These are phyloP conservation scores for Dacryopinax spathularia DNA, from an alignment of 768 basidiomycete genomes.

Conservation along the genomic window DNA sequence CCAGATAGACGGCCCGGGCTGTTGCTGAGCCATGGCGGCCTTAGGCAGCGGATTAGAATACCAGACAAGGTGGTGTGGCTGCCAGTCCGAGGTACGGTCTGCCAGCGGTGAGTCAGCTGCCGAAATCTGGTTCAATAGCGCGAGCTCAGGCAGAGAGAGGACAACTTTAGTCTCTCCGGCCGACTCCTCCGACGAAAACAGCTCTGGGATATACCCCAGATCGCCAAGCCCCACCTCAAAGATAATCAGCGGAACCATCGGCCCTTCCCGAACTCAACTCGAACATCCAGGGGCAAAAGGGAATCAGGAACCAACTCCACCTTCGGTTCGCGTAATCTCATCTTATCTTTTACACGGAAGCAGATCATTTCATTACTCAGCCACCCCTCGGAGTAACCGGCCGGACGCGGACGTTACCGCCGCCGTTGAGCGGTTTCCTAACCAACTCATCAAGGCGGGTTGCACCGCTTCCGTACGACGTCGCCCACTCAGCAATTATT, in stretches of 20 bases:
- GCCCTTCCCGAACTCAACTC: background rate
- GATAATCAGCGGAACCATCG: background rate
- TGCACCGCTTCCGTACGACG: background rate
- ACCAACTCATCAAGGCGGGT: too few species aligned
- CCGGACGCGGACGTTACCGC: background rate
- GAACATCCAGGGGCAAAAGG: background rate
- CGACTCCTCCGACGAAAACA: too few species aligned
- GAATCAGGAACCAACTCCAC: background rate
- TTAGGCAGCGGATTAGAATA: too few species aligned
- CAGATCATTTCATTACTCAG: background rate
- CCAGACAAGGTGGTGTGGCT: too few species aligned
- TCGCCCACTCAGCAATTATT: background rate
- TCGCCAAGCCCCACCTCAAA: background rate
- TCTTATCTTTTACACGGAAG: constrained; percentile 2
- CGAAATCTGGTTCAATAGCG: too few species aligned
- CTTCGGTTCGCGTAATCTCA: background rate
- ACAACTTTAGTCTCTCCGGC: too few species aligned
- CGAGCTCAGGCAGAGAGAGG: too few species aligned
- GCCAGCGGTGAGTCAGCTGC: too few species aligned
- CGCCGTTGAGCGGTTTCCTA: background rate
- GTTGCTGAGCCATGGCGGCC: too few species aligned
- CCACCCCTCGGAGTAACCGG: background rate
- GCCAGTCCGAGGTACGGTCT: too few species aligned
- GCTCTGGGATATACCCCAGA: background rate
- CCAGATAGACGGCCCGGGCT: too few species aligned